Evolutionary conservation across 1,284 basidiomycete genomes (phyloP).

Genomic region (Cystodermella granulosa): DNA sequence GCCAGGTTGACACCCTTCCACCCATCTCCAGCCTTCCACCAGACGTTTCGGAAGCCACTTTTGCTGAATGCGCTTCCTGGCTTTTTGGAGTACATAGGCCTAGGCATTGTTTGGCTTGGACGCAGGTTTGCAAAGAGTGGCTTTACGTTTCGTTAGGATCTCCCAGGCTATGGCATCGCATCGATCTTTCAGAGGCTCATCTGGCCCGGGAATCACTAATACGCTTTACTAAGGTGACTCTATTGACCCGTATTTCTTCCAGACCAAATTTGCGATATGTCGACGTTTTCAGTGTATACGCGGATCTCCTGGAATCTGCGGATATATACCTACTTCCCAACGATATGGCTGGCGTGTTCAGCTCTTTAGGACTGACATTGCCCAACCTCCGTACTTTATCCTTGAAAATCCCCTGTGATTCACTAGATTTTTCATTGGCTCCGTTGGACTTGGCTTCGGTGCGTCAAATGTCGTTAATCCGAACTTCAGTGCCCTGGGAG

Average conservation of each 20-base stretch:
- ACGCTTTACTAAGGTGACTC: slow-evolving; percentile 30
- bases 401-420: slow-evolving; percentile 29
- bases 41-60: slow-evolving; percentile 38
- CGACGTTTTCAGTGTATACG: slow-evolving; percentile 24
- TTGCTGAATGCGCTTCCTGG: slow-evolving; percentile 34
- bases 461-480: slow-evolving; percentile 28
- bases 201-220: slow-evolving; percentile 31
- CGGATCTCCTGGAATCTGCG: slow-evolving; percentile 28
- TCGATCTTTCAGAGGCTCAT: slow-evolving; percentile 32
- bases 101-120: slow-evolving; percentile 33
- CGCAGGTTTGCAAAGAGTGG: slow-evolving; percentile 38
- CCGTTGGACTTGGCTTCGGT: slow-evolving; percentile 27
- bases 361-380: slow-evolving; percentile 22
- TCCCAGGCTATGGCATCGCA: slow-evolving; percentile 36
- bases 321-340: slow-evolving; percentile 33
- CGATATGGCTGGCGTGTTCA: slow-evolving; percentile 30
- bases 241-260: slow-evolving; percentile 31
- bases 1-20: too few species aligned
- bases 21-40: slow-evolving; percentile 30
- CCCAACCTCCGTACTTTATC: slow-evolving; percentile 27
- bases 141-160: slow-evolving; percentile 27
- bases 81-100: slow-evolving; percentile 27
- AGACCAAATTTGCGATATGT: slow-evolving; percentile 24
- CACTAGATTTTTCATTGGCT: slow-evolving; percentile 22
- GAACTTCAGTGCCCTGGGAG: slow-evolving; percentile 31